Evolutionary conservation across 768 basidiomycete genomes (phyloP).

Genomic region (Sarcodon sp.): DNA sequence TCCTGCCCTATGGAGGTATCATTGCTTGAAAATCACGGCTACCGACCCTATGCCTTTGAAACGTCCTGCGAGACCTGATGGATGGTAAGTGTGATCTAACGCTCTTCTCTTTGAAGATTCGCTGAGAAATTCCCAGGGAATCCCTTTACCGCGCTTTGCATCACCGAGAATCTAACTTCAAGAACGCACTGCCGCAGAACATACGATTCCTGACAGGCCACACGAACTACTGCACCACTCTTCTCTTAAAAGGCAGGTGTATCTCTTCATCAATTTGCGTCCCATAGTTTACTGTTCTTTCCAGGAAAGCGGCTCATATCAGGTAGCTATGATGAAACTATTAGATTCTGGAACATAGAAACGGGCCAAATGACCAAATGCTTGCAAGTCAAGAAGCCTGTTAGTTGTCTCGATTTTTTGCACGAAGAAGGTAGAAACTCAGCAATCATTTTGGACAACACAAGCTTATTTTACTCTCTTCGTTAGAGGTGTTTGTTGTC

Average conservation of each 20-base stretch:
- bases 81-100: conserved; percentile 40
- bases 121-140: conserved; percentile 23
- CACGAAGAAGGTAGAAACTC: conserved; percentile 53
- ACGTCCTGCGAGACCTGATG: conserved; percentile 48
- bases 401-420: conserved; percentile 82
- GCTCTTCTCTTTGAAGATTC: neutral
- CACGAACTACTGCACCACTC: conserved; percentile 78
- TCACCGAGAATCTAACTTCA: conserved; percentile 79
- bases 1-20: conserved; percentile 66
- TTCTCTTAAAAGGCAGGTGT: conserved; percentile 43
- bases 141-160: conserved; percentile 71
- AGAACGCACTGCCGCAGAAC: conserved; percentile 58
- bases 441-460: neutral
- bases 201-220: conserved; percentile 74
- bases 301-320: conserved; percentile 70
- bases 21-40: conserved; percentile 60
- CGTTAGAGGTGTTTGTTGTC: conserved; percentile 74
- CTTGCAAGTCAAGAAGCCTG: conserved; percentile 76
- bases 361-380: conserved; percentile 60
- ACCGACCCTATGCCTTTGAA: conserved; percentile 59
- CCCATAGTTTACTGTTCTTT: neutral
- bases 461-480: conserved; percentile 1
- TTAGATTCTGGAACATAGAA: conserved; percentile 83
- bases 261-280: neutral
- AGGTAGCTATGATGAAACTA: conserved; percentile 86